Evolutionary conservation across 2,329 filamentous ascomycete genomes (phyloP), one percentile per base, ranked within the genome.

Genomic region (Daldinia sp.): DNA sequence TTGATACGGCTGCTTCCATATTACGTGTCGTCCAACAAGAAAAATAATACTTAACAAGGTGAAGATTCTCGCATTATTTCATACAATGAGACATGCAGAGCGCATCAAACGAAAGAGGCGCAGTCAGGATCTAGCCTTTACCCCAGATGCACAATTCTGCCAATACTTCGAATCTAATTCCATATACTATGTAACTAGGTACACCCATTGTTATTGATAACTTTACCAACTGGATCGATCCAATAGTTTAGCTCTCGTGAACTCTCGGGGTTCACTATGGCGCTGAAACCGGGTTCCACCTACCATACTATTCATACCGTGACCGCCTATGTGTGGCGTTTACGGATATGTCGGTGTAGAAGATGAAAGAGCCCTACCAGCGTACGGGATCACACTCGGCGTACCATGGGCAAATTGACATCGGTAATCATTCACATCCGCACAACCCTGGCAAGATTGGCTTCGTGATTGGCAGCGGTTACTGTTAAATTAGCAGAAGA

Each of bases 281-380:
- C 53, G 37, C 57, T 62, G 60, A 67, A 39, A 67, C 64, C 46
- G 53, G 60, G 67, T 67, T 67, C 57, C 53, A 60, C 60, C 60
- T 54, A 53, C 48, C 46, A n/a, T 20, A 28, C 53, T 30, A 46
- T 23, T 12, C 15, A 44, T 51, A 39, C 37, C 57, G 42, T 56
- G 41, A 57, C 56, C 51, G 50, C 54, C 62, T 23, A 20, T 37
- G 57, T 12, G 44, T 37, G 44, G 26, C 48, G 6, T 28, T 54
- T n/a, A 33, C 28, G 20, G 39, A 44, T 53, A 30, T 41, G 39
- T 39, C 20, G 12, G 37, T 46, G 33, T 53, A 20, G 18, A 1
- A 55, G 56, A 35, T 18, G 48, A 46, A 33, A 4, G 9, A 35
- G 23, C n/a, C 23, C 30, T 7, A 39, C 18, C n/a, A 23, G 15